A percentile compares a stretch with the other conserved stretches of the same genome.
Evolutionary conservation across 2,329 filamentous ascomycete genomes (phyloP).

Genomic region (Harringtonia lauricola): DNA sequence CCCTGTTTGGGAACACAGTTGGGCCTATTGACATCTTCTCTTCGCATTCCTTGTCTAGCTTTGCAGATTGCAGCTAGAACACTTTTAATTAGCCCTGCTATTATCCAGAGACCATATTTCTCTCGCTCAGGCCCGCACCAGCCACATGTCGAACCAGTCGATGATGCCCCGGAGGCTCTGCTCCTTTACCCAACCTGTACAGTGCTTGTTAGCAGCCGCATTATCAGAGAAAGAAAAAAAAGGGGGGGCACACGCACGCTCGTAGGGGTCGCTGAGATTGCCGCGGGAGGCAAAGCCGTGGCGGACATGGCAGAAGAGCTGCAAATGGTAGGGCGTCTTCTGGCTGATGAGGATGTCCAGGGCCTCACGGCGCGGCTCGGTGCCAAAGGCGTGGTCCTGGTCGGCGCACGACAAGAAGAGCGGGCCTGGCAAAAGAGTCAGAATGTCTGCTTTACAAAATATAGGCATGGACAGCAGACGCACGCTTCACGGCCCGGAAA

Average conservation of each 20-base stretch:
- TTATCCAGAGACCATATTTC: too few species aligned
- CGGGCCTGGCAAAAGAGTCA: constrained; percentile 19
- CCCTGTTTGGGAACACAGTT: too few species aligned
- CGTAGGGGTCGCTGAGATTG: constrained; percentile 23
- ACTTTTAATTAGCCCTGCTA: too few species aligned
- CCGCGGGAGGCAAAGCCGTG: constrained; percentile 11
- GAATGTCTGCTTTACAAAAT: background rate
- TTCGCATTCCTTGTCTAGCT: too few species aligned
- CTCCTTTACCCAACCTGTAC: constrained; percentile 12
- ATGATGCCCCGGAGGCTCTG: constrained; percentile 12
- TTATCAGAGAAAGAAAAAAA: too few species aligned
- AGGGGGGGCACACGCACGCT: constrained; percentile 18
- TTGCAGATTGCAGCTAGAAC: too few species aligned
- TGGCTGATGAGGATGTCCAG: constrained; percentile 28
- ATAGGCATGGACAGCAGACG: constrained; percentile 6
- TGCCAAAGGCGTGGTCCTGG: constrained; percentile 30
- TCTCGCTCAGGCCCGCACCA: background rate
- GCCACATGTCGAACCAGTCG: constrained; percentile 13
- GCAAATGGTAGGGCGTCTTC: constrained; percentile 45
- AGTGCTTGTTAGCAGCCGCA: background rate
- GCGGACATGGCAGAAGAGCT: constrained; percentile 47
- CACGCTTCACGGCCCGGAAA: constrained; percentile 25
- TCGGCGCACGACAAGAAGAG: constrained; percentile 34
- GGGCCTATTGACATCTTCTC: too few species aligned
- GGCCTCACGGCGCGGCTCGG: constrained; percentile 25